Evolutionary conservation across 495 filamentous ascomycete species (phyloP), one percentile per base, ranked within the genome.

Genomic region (Penicillium bialowiezense): DNA sequence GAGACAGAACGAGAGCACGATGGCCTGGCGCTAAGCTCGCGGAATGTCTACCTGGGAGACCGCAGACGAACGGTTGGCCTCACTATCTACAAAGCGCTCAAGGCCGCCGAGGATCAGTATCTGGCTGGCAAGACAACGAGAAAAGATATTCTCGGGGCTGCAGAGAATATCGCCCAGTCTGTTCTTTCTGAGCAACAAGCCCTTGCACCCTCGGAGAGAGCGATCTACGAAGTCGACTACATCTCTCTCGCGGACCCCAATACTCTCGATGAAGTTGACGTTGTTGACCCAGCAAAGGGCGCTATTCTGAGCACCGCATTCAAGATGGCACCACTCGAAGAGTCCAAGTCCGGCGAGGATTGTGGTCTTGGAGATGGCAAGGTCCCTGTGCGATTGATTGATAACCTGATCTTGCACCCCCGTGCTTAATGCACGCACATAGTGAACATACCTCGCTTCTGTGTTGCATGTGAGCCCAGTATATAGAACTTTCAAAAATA

Each of bases 1-100:
- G 64, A 77, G 4, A 98, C 93, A 2, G 66, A 79, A 32, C 75
- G 93, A n/a, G 91, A 95, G 49, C 40, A 63, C 1, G 89, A 93
- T 67, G 93, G 95, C 6, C 69, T 99, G 54, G 93, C 93, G n/a
- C 74, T 96, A 78, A 97, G 91, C 64, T 92, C 87, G 12, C 76
- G 93, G 44, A 99, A 99, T 67, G 88, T 96, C 21, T 97, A 97
- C 66, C 76, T 99, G 2, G 95, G 93, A 1, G 64, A 73, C 33
- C 75, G 89, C 33, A 75, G 93, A 59, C 77, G 93, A 20, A 62
- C 67, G 3, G 79, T 88, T 2, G 91, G 90, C 0, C 80, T 83
- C 2, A 85, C 89, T 9, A 67, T 99, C 17, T 77, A 75, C 37
- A 77, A 74, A 35, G 80, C 89, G 0, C 63, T 99, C 37, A 75